These are phyloP conservation scores for Mitragyna speciosa DNA, from an alignment of 257 asterid genomes.

Conservation along the genomic window DNA sequence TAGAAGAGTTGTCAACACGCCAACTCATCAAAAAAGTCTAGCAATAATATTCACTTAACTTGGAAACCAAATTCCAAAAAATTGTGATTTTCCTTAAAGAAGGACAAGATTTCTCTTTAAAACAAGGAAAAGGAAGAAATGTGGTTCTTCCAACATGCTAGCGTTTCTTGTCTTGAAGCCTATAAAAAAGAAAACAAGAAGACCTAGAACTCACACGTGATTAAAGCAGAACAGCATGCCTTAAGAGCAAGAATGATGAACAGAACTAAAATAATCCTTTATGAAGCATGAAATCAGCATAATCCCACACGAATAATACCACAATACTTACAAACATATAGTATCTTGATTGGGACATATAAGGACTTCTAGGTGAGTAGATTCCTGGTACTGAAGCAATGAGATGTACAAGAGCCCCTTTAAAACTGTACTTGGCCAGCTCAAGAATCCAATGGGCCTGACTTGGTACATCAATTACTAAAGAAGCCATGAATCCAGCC, in stretches of 20 bases:
- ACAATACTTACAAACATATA: constrained; percentile 51
- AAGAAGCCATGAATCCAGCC: constrained; percentile 76
- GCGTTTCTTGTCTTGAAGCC: background rate
- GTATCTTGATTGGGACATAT: constrained; percentile 43
- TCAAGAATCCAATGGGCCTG: constrained; percentile 84
- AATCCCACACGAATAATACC: background rate
- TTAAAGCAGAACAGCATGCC: background rate
- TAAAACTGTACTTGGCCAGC: constrained; percentile 63
- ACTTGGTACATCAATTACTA: constrained; percentile 70
- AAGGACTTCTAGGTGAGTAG: constrained; percentile 50
- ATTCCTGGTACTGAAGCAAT: constrained; percentile 87
- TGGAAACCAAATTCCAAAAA: background rate
- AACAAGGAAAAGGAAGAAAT: background rate
- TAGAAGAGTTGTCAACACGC: background rate
- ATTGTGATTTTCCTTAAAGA: background rate
- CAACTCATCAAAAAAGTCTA: background rate
- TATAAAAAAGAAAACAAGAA: no score
- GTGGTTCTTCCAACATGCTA: background rate
- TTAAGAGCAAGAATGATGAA: no score
- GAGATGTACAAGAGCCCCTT: constrained; percentile 64
- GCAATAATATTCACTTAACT: background rate
- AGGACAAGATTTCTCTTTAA: background rate
- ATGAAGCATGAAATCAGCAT: background rate
- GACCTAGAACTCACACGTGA: background rate
- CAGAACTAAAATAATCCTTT: no score